Conservation (phyloP, 306 rosid species). For the Sesbania bispinosa region DNA sequence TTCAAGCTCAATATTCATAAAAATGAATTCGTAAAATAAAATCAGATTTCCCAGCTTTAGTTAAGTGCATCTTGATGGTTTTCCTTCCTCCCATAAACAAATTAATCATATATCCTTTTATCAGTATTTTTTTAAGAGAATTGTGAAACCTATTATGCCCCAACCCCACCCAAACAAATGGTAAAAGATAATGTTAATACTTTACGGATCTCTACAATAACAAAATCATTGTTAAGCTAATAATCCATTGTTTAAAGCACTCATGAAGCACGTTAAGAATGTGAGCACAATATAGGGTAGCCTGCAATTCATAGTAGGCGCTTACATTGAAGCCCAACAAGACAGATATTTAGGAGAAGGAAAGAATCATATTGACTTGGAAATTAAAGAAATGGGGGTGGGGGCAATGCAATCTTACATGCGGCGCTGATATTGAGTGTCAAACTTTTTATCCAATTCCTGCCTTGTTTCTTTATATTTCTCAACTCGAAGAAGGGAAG, state of each 20-base stretch:
- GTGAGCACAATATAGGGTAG: not conserved
- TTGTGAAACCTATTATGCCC: not conserved
- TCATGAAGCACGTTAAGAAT: conserved; percentile 3
- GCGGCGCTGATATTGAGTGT: conserved; percentile 71
- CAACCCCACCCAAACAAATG: not conserved
- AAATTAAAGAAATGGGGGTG: not conserved
- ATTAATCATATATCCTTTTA: no score
- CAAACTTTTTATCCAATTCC: conserved; percentile 72
- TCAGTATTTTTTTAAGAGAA: not conserved
- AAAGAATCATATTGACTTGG: conserved; percentile 2
- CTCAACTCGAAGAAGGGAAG: conserved; percentile 56
- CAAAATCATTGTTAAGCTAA: not conserved
- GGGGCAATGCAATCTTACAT: conserved; percentile 64
- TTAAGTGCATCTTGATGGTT: conserved; percentile 1
- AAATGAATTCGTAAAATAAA: conserved; percentile 15
- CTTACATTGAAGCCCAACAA: conserved; percentile 15
- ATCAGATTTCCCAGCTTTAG: conserved; percentile 24
- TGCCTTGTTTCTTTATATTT: conserved; percentile 71
- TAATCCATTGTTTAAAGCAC: conserved; percentile 11
- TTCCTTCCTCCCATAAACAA: no score
- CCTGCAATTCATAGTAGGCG: not conserved
- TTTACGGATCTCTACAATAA: not conserved
- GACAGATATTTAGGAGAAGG: not conserved
- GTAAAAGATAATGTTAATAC: not conserved
- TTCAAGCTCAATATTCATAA: conserved; percentile 14